Percentiles rank a stretch among this genome's conserved stretches.
Evolutionary conservation across 176 grass and related monocot genomes (phyloP).

Genomic region (Oropetium thomaeum): DNA sequence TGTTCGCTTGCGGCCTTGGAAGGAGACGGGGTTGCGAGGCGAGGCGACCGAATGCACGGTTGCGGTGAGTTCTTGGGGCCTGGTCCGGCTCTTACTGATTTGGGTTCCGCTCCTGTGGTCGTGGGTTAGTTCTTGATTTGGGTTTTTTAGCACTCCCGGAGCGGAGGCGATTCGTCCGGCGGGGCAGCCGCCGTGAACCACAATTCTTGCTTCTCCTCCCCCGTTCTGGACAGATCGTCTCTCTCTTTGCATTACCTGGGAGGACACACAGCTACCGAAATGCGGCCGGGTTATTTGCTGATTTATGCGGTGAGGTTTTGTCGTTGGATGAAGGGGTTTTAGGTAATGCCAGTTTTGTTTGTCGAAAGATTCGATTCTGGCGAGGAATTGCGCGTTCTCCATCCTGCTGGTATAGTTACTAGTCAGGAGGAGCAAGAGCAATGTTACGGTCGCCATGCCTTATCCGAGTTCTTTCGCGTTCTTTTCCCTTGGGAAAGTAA

Average conservation of each 20-base stretch:
- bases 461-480: conserved; percentile 33
- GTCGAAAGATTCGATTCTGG: conserved; percentile 17
- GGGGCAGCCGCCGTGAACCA: conserved; percentile 1
- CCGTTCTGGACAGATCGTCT: conserved; percentile 6
- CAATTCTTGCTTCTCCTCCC: background rate
- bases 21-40: background rate
- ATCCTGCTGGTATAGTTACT: background rate
- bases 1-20: conserved; percentile 37
- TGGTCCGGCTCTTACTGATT: conserved; percentile 26
- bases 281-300: conserved; percentile 8
- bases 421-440: too few relatives aligned
- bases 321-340: conserved; percentile 13
- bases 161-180: background rate
- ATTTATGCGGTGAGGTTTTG: background rate
- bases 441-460: conserved; percentile 20
- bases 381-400: conserved; percentile 25
- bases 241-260: background rate
- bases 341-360: conserved; percentile 7
- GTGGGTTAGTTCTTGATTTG: conserved; percentile 11
- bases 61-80: conserved; percentile 53
- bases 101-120: background rate
- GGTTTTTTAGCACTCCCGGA: background rate
- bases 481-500: conserved; percentile 22
- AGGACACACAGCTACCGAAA: background rate
- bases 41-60: conserved; percentile 34